Percentiles rank a stretch among this genome's conserved stretches.
Conservation (phyloP, 2,329 filamentous ascomycete species). For the Claviceps lovelessii region DNA sequence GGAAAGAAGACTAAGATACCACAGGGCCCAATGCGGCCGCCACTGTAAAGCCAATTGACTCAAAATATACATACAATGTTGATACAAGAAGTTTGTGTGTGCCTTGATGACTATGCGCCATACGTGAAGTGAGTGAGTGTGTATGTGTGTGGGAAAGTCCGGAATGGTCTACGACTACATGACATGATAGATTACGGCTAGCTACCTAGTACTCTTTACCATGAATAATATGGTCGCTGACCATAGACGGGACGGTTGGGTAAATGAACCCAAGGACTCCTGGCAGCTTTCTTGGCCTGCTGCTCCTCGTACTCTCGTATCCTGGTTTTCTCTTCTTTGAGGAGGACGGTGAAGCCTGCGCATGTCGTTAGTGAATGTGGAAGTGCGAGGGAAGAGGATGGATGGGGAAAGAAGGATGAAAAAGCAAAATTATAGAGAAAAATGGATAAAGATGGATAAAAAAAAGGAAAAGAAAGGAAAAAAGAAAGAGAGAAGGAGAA, state of each 20-base stretch:
- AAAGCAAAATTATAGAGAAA: not conserved
- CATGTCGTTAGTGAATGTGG: not conserved
- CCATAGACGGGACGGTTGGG: conserved; percentile 73
- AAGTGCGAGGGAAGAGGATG: not conserved
- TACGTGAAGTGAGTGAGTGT: not conserved
- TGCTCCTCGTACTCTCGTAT: conserved; percentile 68
- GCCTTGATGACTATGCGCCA: not conserved
- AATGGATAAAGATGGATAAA: too few relatives aligned
- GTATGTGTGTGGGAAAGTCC: not conserved
- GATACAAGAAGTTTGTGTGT: conserved; percentile 12
- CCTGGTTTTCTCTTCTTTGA: conserved; percentile 89
- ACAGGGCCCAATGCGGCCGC: conserved; percentile 4
- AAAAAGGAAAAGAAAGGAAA: not conserved
- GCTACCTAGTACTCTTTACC: conserved; percentile 39
- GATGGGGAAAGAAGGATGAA: too few relatives aligned
- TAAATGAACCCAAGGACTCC: conserved; percentile 74
- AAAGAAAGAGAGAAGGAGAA: too few relatives aligned
- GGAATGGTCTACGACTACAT: not conserved
- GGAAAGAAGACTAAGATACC: not conserved
- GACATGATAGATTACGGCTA: not conserved
- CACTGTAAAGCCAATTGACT: conserved; percentile 10
- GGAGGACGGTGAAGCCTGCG: conserved; percentile 59
- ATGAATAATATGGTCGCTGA: conserved; percentile 82
- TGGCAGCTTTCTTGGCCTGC: conserved; percentile 57
- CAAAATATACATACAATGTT: conserved; percentile 16